Evolutionary conservation across 2,329 filamentous ascomycete species (phyloP), one percentile per base, ranked within the genome.

Genomic region (Magnaporthiopsis rhizophila): DNA sequence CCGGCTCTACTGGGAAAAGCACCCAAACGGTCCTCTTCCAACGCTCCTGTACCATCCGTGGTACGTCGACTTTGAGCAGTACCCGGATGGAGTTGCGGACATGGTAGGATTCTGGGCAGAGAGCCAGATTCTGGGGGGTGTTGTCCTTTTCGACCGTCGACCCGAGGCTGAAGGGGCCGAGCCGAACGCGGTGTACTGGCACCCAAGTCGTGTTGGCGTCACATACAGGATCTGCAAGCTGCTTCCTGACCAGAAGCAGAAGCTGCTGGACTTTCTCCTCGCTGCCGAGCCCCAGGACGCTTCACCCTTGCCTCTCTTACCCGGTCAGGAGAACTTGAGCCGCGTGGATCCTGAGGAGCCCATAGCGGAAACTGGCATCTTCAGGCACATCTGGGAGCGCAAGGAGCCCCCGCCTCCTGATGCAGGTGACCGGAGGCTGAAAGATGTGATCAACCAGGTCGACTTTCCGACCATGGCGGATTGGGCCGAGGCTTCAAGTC

Each of bases 101-200:
- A 61, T 68, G 26, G 71, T 70, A 1, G 72, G 71, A 1, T 73
- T 71, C 59, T 74, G 72, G 72, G 72, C 70, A 3, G 72, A 74
- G 63, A 64, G 63, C 2, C 66, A 66, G 3, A 71, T 73, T 32
- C 64, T 74, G 0, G 72, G 72, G 1, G 71, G 72, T 5, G 70
- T 72, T 0, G 66, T 67, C 12, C 32, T 71, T 1, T 72, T 71
- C 56, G 69, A 69, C 24, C n/a, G 66, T 58, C 64, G 67, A 24
- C 28, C 61, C 15, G 63, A 58, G 15, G n/a, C 56, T 15, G 32
- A 56, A 4, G 61, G 28, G 24, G 24, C 1, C 24, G 57, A 58
- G 34, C 56, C n/a, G n/a, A 34, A 64, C 24, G 61, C 61, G 18
- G 60, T 72, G 11, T 72, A 67, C 57, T 65, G 72, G 18, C 69